phyloP scores from a whole-genome alignment of 345 rosid genomes.

The Populus pruinosa region DNA sequence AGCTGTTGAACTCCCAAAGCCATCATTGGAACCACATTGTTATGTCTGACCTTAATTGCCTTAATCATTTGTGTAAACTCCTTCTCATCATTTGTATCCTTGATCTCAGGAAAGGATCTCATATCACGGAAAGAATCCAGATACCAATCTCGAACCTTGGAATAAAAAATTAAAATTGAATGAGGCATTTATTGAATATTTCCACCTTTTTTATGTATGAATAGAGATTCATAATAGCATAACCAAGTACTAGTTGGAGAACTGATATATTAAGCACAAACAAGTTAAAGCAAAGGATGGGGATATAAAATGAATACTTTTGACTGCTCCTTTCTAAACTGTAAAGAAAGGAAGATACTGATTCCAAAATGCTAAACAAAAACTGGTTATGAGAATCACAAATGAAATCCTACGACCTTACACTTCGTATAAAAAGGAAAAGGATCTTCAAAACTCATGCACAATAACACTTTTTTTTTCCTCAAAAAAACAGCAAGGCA shows the following conservation, averaged over 20 bases:
- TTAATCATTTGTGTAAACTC: conserved; percentile 90
- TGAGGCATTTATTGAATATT: neutral
- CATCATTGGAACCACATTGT: conserved; percentile 97
- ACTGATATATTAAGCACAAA: too few species aligned
- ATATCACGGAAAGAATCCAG: conserved; percentile 91
- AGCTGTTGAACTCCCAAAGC: conserved; percentile 94
- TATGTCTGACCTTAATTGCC: conserved; percentile 95
- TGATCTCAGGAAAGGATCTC: conserved; percentile 82
- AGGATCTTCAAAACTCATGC: too few species aligned
- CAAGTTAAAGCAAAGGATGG: neutral
- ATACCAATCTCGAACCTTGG: conserved; percentile 98
- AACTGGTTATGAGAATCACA: neutral
- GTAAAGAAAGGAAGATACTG: neutral
- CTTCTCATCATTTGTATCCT: conserved; percentile 58
- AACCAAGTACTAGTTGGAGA: too few species aligned
- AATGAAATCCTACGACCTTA: neutral
- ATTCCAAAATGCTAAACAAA: neutral
- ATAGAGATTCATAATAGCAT: too few species aligned
- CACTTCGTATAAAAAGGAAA: too few species aligned
- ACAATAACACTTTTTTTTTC: too few species aligned
- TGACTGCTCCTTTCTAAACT: neutral
- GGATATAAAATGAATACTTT: neutral
- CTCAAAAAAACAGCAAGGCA: too few species aligned
- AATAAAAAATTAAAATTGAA: conserved; percentile 1
- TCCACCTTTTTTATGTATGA: too few species aligned